phyloP scores from a whole-genome alignment of 495 filamentous ascomycete species.

The Lineolata rhizophorae region DNA sequence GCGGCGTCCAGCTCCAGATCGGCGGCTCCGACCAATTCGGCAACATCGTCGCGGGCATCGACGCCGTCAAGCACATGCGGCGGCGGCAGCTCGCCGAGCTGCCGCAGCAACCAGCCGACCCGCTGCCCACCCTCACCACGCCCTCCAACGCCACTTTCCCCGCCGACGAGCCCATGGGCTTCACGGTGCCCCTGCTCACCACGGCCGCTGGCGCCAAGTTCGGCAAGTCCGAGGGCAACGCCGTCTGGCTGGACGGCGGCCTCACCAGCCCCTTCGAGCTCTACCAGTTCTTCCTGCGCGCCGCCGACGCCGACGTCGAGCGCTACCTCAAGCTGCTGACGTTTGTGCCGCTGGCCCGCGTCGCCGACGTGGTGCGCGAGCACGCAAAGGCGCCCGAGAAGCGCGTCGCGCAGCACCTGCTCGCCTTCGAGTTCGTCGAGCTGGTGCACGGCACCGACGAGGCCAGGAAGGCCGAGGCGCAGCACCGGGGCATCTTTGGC shows the following conservation, averaged over 20 bases:
- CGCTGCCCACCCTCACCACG: too few species aligned
- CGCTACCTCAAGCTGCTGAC: constrained; percentile 77
- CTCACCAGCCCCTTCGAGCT: constrained; percentile 68
- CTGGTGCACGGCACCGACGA: constrained; percentile 43
- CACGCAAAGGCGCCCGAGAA: constrained; percentile 43
- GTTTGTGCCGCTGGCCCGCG: constrained; percentile 48
- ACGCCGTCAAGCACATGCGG: constrained; percentile 51
- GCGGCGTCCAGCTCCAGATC: constrained; percentile 58
- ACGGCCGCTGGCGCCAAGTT: constrained; percentile 74
- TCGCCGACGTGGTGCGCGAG: constrained; percentile 38
- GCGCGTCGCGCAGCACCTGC: constrained; percentile 54
- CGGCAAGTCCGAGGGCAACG: constrained; percentile 87
- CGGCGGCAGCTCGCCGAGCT: not conserved
- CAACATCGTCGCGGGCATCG: constrained; percentile 83
- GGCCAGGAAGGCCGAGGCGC: not conserved
- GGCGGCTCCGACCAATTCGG: constrained; percentile 92
- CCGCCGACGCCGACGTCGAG: constrained; percentile 56
- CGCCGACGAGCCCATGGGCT: constrained; percentile 48
- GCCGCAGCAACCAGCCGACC: not conserved
- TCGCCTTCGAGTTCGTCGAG: constrained; percentile 60
- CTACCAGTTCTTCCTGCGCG: constrained; percentile 77
- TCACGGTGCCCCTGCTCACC: constrained; percentile 79
- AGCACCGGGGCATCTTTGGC: not conserved
- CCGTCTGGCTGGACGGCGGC: constrained; percentile 71
- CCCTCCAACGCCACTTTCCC: too few species aligned